Evolutionary conservation across 1,139 yeast genomes (phyloP), one percentile per base, ranked within the genome.

Genomic region (Pichia sp.): DNA sequence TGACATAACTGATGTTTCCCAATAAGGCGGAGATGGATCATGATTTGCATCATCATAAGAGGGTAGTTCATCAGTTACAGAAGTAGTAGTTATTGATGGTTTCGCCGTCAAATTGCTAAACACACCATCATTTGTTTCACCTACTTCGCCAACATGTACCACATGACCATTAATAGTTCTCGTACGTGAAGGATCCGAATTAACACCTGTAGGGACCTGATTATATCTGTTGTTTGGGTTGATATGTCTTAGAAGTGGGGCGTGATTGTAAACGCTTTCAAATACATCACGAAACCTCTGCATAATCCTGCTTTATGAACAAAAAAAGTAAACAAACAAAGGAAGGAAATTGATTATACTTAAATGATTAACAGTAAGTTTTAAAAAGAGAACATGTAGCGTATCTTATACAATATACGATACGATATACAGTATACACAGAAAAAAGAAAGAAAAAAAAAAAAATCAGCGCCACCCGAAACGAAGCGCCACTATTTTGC

Each of bases 21-120:
- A 94, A 63, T 94, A 94, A 38, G 96, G 96, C 0, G 99, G 99
- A 0, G 95, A 80, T 24, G 95, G 78, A 63, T 92, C 99, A 3
- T 92, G 86, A 0, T 96, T 90, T 0, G 96, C 97, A 59, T 90
- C 97, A 49, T 87, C 96, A 64, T 94, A 92, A 0, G 94, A 73
- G 2, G 98, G 98, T n/a, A 97, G 95, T 44, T 69, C 74, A 2
- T 56, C 57, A 35, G 69, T 70, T 20, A 32, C n/a, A 40, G 66
- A 69, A 10, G 69, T 62, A 50, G 79, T 83, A 4, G 59, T 59
- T 0, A 60, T 56, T 1, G 49, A 38, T 8, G 78, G 75, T 59
- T 89, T 90, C 6, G 97, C 97, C 59, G 85, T 78, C 56, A 92
- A 66, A 62, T 92, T 92, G 39, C 94, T 80, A 65, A 92, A 92